These are phyloP conservation scores for Sugiyamaella mastotermitis DNA, from an alignment of 805 yeast species.

Conservation along the genomic window DNA sequence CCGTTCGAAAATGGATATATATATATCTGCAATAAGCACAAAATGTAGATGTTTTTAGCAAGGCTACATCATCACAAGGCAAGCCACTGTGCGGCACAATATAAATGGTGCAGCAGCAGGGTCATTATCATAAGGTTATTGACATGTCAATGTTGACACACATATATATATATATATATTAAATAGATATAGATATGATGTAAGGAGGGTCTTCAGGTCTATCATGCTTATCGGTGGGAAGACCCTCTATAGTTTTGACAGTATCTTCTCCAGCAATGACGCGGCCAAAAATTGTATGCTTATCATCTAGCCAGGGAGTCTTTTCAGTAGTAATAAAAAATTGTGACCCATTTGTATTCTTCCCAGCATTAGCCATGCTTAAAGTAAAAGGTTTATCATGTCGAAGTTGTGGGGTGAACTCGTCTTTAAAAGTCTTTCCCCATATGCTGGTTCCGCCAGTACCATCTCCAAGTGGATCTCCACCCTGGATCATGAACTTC, in stretches of 20 bases:
- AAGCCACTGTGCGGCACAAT: too few relatives aligned
- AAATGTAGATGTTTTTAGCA: too few relatives aligned
- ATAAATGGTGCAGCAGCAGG: too few relatives aligned
- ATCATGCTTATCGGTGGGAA: constrained; percentile 42
- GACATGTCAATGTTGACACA: too few relatives aligned
- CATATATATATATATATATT: too few relatives aligned
- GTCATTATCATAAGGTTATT: too few relatives aligned
- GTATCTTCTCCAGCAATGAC: constrained; percentile 45
- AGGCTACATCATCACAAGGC: too few relatives aligned
- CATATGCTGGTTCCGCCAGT: constrained; percentile 37
- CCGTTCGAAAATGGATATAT: too few relatives aligned
- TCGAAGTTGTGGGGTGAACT: constrained; percentile 37
- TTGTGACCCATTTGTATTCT: constrained; percentile 54
- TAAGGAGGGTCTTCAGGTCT: constrained; percentile 37
- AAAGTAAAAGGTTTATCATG: constrained; percentile 51
- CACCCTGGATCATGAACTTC: constrained; percentile 56
- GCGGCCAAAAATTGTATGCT: constrained; percentile 53
- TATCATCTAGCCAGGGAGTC: constrained; percentile 49
- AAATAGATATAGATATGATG: constrained; percentile 21
- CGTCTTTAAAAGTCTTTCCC: constrained; percentile 40
- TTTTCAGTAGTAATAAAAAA: constrained; percentile 54
- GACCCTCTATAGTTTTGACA: constrained; percentile 43
- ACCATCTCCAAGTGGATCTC: constrained; percentile 45
- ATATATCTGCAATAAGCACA: too few relatives aligned
- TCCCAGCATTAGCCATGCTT: constrained; percentile 60